Evolutionary conservation across 306 rosid genomes (phyloP).

Genomic region (Alnus rubra): DNA sequence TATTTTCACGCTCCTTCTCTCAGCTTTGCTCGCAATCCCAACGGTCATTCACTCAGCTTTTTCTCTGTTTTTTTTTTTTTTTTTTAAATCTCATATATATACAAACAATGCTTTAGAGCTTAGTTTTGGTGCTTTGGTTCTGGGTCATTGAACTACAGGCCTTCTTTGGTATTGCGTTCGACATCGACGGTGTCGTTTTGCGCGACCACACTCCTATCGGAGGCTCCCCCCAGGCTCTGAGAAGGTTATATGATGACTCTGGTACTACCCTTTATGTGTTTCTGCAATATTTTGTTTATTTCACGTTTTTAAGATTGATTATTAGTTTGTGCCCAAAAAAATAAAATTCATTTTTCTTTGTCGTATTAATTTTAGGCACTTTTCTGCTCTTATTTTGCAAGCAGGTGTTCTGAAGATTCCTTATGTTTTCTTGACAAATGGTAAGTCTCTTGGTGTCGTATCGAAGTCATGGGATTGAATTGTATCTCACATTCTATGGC

Average conservation of each 20-base stretch:
- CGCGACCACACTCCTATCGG: constrained; percentile 78
- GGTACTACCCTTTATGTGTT: constrained; percentile 35
- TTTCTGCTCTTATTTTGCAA: constrained; percentile 23
- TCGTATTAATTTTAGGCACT: background rate
- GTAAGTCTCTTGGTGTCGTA: constrained; percentile 38
- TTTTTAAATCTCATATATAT: background rate
- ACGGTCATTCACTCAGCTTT: constrained; percentile 32
- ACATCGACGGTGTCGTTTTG: constrained; percentile 89
- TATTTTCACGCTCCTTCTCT: constrained; percentile 50
- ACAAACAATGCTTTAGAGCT: background rate
- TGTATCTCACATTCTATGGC: background rate
- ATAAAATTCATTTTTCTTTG: background rate
- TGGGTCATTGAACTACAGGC: constrained; percentile 32
- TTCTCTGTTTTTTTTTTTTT: background rate
- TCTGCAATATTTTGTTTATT: background rate
- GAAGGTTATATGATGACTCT: constrained; percentile 49
- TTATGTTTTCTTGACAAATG: constrained; percentile 80
- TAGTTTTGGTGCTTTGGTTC: background rate
- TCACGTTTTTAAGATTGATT: background rate
- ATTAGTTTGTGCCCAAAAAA: background rate
- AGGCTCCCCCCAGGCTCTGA: constrained; percentile 69
- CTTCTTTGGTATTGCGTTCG: constrained; percentile 80
- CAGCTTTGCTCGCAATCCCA: constrained; percentile 40
- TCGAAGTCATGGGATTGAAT: too few relatives aligned
- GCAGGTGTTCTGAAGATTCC: constrained; percentile 67